phyloP scores from a whole-genome alignment of 1,284 basidiomycete species.

The Apiotrichum gracile region DNA sequence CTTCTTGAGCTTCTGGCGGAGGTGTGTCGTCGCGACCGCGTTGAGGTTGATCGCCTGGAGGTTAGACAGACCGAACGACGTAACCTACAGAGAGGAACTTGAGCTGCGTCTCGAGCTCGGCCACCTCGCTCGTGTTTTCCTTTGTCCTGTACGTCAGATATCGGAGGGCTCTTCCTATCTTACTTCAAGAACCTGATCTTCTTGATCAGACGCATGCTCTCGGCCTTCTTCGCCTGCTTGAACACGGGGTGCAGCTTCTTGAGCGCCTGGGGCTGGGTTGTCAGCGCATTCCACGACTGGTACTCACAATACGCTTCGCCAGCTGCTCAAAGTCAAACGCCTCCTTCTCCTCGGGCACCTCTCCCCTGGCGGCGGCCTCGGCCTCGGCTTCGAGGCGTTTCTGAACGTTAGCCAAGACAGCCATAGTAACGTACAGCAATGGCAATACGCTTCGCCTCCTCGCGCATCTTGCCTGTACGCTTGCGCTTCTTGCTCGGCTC shows the following conservation, averaged over 20 bases:
- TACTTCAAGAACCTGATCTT: slow-evolving; percentile 68
- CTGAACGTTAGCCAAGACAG: not conserved
- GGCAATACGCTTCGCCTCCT: slow-evolving; percentile 36
- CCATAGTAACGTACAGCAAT: slow-evolving; percentile 23
- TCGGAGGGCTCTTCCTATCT: not conserved
- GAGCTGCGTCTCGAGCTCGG: slow-evolving; percentile 60
- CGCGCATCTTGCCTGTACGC: slow-evolving; percentile 43
- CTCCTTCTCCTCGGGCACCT: not conserved
- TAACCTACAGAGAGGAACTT: slow-evolving; percentile 59
- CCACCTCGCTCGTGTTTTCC: slow-evolving; percentile 47
- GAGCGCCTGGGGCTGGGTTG: slow-evolving; percentile 36
- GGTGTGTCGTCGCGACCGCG: slow-evolving; percentile 57
- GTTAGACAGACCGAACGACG: not conserved
- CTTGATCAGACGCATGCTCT: slow-evolving; percentile 76
- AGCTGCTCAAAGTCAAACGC: slow-evolving; percentile 27
- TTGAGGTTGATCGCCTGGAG: slow-evolving; percentile 59
- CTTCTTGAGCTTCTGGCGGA: slow-evolving; percentile 68
- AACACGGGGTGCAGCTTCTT: slow-evolving; percentile 44
- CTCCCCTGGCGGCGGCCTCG: not conserved
- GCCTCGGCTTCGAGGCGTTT: not conserved
- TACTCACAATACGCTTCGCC: slow-evolving; percentile 33
- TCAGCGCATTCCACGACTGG: not conserved
- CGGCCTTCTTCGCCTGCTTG: slow-evolving; percentile 76
- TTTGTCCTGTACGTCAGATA: slow-evolving; percentile 35
- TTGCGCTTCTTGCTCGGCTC: slow-evolving; percentile 38